Percentiles rank a stretch among this genome's conserved stretches.
Evolutionary conservation across 192 early-diverging fungal species (phyloP).

Genomic region (Podila epicladia): DNA sequence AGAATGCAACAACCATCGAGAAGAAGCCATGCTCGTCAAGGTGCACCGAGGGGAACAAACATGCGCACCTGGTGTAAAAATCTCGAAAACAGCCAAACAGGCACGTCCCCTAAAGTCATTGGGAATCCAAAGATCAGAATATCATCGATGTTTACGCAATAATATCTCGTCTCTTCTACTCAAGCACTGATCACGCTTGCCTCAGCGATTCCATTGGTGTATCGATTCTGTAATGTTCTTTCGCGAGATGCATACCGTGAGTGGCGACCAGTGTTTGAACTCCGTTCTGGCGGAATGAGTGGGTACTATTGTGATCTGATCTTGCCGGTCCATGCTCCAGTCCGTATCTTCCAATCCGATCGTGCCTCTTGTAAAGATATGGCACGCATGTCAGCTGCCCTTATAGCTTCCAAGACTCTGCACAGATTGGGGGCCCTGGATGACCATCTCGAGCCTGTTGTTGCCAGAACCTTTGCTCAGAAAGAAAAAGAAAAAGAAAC

Average conservation of each 20-base stretch:
- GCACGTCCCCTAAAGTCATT: conserved; percentile 9
- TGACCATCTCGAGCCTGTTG: conserved; percentile 73
- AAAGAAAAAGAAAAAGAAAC: conserved; percentile 18
- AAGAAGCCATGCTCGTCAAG: conserved; percentile 48
- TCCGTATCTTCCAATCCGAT: conserved; percentile 61
- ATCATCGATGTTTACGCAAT: conserved; percentile 13
- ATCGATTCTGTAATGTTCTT: conserved; percentile 78
- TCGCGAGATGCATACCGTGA: conserved; percentile 69
- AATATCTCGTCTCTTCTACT: conserved; percentile 68
- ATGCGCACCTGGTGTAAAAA: conserved; percentile 70
- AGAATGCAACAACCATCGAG: conserved; percentile 24
- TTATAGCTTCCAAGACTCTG: conserved; percentile 75
- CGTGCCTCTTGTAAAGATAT: conserved; percentile 62
- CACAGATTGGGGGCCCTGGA: conserved; percentile 74
- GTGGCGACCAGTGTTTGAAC: conserved; percentile 63
- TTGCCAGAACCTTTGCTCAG: conserved; percentile 14
- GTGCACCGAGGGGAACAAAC: conserved; percentile 57
- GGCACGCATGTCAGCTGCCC: conserved; percentile 77
- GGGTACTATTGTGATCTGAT: conserved; percentile 60
- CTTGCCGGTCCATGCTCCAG: conserved; percentile 71
- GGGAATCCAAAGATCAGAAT: conserved; percentile 10
- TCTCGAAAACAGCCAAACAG: too few species aligned
- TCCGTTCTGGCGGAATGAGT: conserved; percentile 36
- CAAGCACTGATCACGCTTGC: conserved; percentile 78
- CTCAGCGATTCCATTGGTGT: conserved; percentile 69